These are phyloP conservation scores for Pythium brachiatum DNA, from an alignment of 352 stramenopile genomes.

Conservation along the genomic window DNA sequence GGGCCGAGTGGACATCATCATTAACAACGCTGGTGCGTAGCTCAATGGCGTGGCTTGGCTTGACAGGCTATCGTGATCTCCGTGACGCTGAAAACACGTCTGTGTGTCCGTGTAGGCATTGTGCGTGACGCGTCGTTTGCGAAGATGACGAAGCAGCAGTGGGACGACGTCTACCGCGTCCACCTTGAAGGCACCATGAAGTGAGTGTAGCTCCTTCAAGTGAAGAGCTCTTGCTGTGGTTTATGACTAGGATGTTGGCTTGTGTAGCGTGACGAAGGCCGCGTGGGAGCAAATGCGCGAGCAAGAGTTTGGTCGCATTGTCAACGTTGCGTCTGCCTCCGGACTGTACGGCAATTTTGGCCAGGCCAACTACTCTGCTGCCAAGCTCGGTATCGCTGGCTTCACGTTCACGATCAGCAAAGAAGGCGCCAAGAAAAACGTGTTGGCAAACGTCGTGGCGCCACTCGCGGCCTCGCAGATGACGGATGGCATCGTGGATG, in stretches of 20 bases:
- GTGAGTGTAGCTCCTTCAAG: too few relatives aligned
- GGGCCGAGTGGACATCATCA: constrained; percentile 87
- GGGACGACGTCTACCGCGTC: constrained; percentile 78
- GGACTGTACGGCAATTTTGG: constrained; percentile 90
- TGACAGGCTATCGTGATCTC: too few relatives aligned
- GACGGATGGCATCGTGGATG: constrained; percentile 74
- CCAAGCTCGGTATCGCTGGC: constrained; percentile 92
- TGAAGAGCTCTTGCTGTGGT: background rate
- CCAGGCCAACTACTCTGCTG: constrained; percentile 86
- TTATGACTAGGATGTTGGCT: background rate
- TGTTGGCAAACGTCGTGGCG: constrained; percentile 79
- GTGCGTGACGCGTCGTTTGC: constrained; percentile 87
- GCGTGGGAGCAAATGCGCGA: constrained; percentile 77
- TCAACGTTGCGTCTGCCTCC: constrained; percentile 80
- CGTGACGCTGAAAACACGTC: too few relatives aligned
- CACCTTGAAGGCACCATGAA: constrained; percentile 85
- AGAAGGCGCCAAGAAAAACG: constrained; percentile 74
- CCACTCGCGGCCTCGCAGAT: constrained; percentile 83
- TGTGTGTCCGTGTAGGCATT: too few relatives aligned
- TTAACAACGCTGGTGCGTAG: constrained; percentile 89
- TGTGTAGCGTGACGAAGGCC: constrained; percentile 64
- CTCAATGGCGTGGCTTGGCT: background rate
- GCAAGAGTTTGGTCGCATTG: constrained; percentile 81
- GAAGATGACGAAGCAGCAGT: constrained; percentile 85
- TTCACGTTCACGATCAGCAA: constrained; percentile 89